Percentiles rank a stretch among this genome's conserved stretches.
phyloP scores from a whole-genome alignment of 805 yeast species.

The Nakazawaea siamensis region DNA sequence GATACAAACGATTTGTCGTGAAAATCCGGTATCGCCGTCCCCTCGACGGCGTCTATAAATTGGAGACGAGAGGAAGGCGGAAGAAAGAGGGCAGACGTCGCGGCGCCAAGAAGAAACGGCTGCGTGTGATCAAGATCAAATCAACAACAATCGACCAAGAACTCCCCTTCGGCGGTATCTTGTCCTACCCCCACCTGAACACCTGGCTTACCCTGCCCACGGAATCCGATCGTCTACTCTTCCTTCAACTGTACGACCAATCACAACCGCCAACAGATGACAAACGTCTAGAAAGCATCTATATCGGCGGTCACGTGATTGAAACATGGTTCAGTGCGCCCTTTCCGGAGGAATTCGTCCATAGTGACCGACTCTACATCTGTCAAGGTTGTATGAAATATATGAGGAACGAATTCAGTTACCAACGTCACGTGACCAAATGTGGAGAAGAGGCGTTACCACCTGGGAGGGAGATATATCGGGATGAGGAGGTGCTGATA shows the following conservation, averaged over 20 bases:
- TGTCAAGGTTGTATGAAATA: constrained; percentile 85
- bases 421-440: constrained; percentile 64
- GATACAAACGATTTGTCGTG: constrained; percentile 10
- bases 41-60: constrained; percentile 14
- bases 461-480: constrained; percentile 87
- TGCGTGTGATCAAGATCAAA: not conserved
- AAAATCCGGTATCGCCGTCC: constrained; percentile 13
- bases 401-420: constrained; percentile 58
- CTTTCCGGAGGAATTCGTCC: constrained; percentile 79
- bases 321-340: constrained; percentile 93
- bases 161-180: constrained; percentile 61
- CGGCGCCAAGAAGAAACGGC: constrained; percentile 17
- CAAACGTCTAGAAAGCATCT: constrained; percentile 40
- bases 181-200: constrained; percentile 48
- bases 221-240: constrained; percentile 37
- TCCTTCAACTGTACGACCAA: constrained; percentile 32
- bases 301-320: constrained; percentile 64
- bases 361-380: constrained; percentile 52
- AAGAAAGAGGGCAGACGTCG: not conserved
- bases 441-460: constrained; percentile 61
- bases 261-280: no score
- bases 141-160: constrained; percentile 21
- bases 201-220: constrained; percentile 59
- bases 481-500: constrained; percentile 58
- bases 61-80: constrained; percentile 8